A percentile compares a stretch with the other conserved stretches of the same genome.
Evolutionary conservation across 2,329 filamentous ascomycete species (phyloP).

Genomic region (Botrytis byssoidea): DNA sequence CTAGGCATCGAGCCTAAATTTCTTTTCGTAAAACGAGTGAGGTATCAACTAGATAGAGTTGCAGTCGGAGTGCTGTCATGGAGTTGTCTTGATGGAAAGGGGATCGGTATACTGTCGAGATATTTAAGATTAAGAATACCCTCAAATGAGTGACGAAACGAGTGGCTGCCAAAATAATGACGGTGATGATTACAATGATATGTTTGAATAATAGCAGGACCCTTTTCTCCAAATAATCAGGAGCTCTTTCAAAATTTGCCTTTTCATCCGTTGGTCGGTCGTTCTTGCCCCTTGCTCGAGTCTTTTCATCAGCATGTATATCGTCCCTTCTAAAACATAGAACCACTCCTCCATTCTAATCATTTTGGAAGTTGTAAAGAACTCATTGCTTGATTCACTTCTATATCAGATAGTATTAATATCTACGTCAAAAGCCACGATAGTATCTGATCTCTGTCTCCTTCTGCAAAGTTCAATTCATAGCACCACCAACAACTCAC

Average conservation of each 20-base stretch:
- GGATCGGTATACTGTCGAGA: background rate
- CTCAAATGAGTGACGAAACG: background rate
- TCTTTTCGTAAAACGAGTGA: background rate
- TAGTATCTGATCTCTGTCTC: too few relatives aligned
- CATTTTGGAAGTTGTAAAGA: background rate
- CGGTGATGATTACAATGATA: background rate
- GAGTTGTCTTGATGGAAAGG: background rate
- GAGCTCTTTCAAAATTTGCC: background rate
- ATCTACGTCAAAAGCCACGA: too few relatives aligned
- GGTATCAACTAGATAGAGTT: background rate
- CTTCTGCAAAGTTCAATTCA: too few relatives aligned
- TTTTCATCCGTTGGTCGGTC: background rate
- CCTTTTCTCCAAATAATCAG: too few relatives aligned
- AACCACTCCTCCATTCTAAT: background rate
- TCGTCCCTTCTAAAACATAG: background rate
- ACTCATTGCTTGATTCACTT: too few relatives aligned
- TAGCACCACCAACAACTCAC: too few relatives aligned
- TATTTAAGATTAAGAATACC: background rate
- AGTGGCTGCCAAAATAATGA: slow-evolving; percentile 5
- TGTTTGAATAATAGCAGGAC: background rate
- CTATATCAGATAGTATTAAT: too few relatives aligned
- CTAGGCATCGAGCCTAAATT: background rate
- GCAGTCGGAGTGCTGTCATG: background rate
- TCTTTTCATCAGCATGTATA: background rate
- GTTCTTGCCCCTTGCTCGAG: background rate